Percentiles rank a stretch among this genome's conserved stretches.
These are phyloP conservation scores for Penicillium sp. DNA, from an alignment of 2,329 filamentous ascomycete species.

Conservation along the genomic window DNA sequence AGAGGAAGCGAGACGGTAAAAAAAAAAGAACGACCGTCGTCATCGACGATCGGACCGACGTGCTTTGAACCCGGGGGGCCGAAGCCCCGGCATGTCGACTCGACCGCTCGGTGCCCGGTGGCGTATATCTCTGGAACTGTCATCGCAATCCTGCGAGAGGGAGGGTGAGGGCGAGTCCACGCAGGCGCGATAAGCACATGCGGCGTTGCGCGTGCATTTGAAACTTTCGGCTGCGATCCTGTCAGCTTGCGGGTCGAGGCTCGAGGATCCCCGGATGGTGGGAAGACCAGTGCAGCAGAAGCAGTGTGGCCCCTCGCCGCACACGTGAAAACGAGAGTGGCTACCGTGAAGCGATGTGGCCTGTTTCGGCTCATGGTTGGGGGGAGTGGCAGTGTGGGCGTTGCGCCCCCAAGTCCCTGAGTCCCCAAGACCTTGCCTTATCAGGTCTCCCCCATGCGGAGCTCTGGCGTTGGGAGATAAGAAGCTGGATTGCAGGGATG, in stretches of 20 bases:
- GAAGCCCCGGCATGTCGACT: slow-evolving; percentile 12
- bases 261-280: not conserved
- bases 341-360: slow-evolving; percentile 1
- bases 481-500: too few relatives aligned
- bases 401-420: not conserved
- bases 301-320: not conserved
- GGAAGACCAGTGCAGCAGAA: too few relatives aligned
- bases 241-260: too few relatives aligned
- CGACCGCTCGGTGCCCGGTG: too few relatives aligned
- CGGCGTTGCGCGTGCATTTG: too few relatives aligned
- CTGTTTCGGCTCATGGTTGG: not conserved
- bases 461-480: too few relatives aligned
- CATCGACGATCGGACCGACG: slow-evolving; percentile 1
- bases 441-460: too few relatives aligned
- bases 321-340: slow-evolving; percentile 19
- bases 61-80: not conserved
- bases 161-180: too few relatives aligned
- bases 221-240: too few relatives aligned
- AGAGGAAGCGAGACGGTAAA: not conserved
- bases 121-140: slow-evolving; percentile 1
- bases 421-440: too few relatives aligned
- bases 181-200: too few relatives aligned
- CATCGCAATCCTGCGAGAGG: too few relatives aligned
- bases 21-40: not conserved
- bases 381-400: not conserved